Percentiles rank a stretch among this genome's conserved stretches.
These are phyloP conservation scores for Plasmodium blacklocki DNA, from an alignment of 169 alveolate genomes.

Conservation along the genomic window DNA sequence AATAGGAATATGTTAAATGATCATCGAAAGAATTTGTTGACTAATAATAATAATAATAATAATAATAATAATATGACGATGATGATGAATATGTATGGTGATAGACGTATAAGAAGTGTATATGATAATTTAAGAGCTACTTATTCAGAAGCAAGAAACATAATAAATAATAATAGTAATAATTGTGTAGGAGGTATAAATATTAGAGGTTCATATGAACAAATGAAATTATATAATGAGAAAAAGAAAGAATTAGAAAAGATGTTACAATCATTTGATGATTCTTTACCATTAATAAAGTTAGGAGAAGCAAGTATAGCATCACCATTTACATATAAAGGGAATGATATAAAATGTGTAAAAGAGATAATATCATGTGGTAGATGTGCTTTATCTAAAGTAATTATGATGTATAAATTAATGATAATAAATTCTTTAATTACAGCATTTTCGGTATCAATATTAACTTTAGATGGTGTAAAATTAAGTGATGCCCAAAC, in stretches of 20 bases:
- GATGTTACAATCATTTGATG: constrained; percentile 85
- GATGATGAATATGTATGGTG: not conserved
- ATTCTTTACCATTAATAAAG: constrained; percentile 87
- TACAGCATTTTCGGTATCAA: constrained; percentile 95
- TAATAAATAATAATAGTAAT: constrained; percentile 68
- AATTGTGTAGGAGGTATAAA: not conserved
- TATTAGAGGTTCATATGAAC: constrained; percentile 13
- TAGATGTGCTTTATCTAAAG: constrained; percentile 95
- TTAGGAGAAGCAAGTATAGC: constrained; percentile 99
- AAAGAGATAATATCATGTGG: constrained; percentile 94
- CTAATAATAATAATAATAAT: not conserved
- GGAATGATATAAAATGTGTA: constrained; percentile 92
- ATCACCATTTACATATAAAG: constrained; percentile 97
- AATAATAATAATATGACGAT: constrained; percentile 8
- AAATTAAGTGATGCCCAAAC: constrained; percentile 98
- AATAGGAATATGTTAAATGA: constrained; percentile 50
- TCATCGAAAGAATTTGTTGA: not conserved
- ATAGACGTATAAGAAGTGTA: constrained; percentile 75
- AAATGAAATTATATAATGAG: constrained; percentile 60
- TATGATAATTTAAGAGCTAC: constrained; percentile 58
- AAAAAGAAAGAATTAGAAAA: constrained; percentile 39
- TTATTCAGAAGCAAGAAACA: not conserved
- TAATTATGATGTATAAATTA: constrained; percentile 96
- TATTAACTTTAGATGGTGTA: constrained; percentile 96
- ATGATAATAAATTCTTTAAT: constrained; percentile 95